Evolutionary conservation across 2,329 filamentous ascomycete species (phyloP), one percentile per base, ranked within the genome.

Genomic region (Arthroderma sp.): DNA sequence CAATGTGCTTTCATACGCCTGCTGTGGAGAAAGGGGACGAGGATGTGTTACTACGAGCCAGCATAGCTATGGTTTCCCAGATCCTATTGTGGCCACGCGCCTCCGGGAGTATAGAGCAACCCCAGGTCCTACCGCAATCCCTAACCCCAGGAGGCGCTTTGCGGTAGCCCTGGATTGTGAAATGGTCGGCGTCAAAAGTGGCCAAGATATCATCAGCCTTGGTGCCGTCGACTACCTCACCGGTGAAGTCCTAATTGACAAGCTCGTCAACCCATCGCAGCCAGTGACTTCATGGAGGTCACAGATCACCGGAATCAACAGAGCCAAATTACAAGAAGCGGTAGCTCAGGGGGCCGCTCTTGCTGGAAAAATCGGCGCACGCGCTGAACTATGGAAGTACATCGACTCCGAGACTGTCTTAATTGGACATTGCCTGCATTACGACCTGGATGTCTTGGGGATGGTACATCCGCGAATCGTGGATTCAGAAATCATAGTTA

Each of bases 161-260:
- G 67, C 63, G 3, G 60, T 73, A 2, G 64, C 59, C 0, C 51
- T 73, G 5, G 70, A 73, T 49, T 73, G 70, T 47, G 70, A 73
- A 52, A 72, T 72, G 69, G 68, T 48, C 29, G 46, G 46, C 15
- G 44, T 44, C 22, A 4, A 31, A 22, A 30, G 22, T 7, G 44
- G 44, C n/a, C n/a, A 40, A 8, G 22, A 38, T 28, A 62, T 62
- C 47, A 64, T 66, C n/a, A 60, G 58, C 7, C 42, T 71, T 6
- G 62, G 57, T 29, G 66, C 56, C 5, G 56, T 69, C 32, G 71
- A 74, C 53, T 68, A 67, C 41, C 44, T 73, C 29, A 70, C 68
- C 3, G 68, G 69, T 5, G 61, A 66, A n/a, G 48, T 68, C 2
- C 55, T 75, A 10, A 59, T 74, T 28, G 54, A 73, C 49, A 54